Conservation (phyloP, 805 yeast species). For the Candida glaebosa region DNA sequence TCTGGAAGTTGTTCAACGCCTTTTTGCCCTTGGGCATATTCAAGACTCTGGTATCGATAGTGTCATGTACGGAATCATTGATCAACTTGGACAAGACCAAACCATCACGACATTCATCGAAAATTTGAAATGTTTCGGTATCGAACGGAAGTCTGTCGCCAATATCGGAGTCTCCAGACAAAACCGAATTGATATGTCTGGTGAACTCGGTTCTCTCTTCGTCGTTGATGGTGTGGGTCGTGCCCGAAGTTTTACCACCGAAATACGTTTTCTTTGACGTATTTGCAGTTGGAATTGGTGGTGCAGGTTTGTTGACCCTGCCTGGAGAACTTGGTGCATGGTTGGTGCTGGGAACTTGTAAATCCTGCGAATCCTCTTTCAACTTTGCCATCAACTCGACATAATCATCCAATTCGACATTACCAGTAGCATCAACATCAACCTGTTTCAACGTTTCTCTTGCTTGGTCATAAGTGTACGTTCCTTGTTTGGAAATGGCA, state of each 20-base stretch:
- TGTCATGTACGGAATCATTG: constrained; percentile 97
- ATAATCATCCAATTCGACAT: constrained; percentile 92
- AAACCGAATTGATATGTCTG: constrained; percentile 87
- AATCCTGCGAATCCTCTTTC: constrained; percentile 41
- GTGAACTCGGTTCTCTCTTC: constrained; percentile 97
- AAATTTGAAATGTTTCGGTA: constrained; percentile 89
- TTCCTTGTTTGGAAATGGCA: constrained; percentile 73
- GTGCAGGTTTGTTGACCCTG: constrained; percentile 21
- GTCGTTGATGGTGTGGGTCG: constrained; percentile 94
- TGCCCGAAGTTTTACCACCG: constrained; percentile 83
- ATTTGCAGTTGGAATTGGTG: constrained; percentile 49
- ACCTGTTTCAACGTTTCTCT: constrained; percentile 91
- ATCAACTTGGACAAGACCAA: constrained; percentile 87
- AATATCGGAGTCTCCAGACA: constrained; percentile 82
- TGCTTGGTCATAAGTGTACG: constrained; percentile 84
- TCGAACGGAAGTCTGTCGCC: constrained; percentile 88
- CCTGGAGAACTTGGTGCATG: constrained; percentile 17
- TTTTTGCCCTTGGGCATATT: constrained; percentile 77
- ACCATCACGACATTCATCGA: constrained; percentile 96
- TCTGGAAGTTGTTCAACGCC: constrained; percentile 85
- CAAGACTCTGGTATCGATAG: constrained; percentile 95
- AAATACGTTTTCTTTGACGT: constrained; percentile 62
- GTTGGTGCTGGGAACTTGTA: constrained; percentile 13
- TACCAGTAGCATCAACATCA: constrained; percentile 93
- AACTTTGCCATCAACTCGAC: constrained; percentile 81